Evolutionary conservation across 2,329 filamentous ascomycete species (phyloP), one percentile per base, ranked within the genome.

Genomic region (Neonectria coccinea): DNA sequence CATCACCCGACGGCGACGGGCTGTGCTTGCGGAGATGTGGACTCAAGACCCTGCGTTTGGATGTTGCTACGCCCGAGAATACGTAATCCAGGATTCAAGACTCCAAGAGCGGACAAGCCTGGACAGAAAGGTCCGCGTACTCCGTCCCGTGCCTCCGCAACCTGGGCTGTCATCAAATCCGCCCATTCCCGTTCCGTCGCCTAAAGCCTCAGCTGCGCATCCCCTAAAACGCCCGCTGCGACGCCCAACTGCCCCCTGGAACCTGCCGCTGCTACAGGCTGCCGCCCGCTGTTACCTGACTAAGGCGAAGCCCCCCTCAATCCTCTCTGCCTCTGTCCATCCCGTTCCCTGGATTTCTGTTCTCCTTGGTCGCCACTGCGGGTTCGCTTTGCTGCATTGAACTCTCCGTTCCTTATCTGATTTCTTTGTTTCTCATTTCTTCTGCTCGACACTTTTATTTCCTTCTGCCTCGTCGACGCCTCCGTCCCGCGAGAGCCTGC

Each of bases 331-430:
- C 53, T 29, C 53, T 29, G 29, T 29, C 29, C 44, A n/a, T 5
- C 42, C 16, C 41, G 29, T 68, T 73, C 71, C 68, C 68, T 74
- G 56, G 41, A 53, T 20, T 55, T 62, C 68, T 56, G 36, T 61
- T 48, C 59, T 27, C 53, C 59, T 68, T 59, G 52, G 56, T 48
- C 33, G 56, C 65, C 66, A 55, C 55, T 44, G 68, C 45, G 33
- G 58, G 29, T 22, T 47, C 18, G 39, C 39, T 59, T 25, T 25
- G 2, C 25, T 62, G 62, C 68, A 59, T 67, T 61, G 42, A 52
- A 62, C 50, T 10, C 57, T 56, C 53, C 62, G 56, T 62, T 67
- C 57, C 48, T 54, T 56, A 52, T 48, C 8, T 57, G 51, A 39
- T 25, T n/a, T 22, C 55, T 48, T 25, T 50, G 20, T 42, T 45